A percentile compares a stretch with the other conserved stretches of the same genome.
phyloP scores from a whole-genome alignment of 352 stramenopile genomes.

The Globisporangium nunn region DNA sequence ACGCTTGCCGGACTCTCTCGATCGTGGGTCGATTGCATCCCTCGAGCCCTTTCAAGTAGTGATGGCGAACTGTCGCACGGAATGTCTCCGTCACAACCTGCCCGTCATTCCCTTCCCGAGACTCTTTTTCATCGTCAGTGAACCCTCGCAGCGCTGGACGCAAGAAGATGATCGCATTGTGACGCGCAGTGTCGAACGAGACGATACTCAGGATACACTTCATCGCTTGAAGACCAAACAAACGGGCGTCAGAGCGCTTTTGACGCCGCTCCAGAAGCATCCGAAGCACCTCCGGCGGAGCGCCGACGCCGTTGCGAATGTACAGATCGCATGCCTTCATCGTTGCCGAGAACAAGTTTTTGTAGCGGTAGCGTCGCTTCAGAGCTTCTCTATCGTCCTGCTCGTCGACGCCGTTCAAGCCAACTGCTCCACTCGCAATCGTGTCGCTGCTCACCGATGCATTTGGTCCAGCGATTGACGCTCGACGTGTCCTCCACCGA shows the following conservation, averaged over 20 bases:
- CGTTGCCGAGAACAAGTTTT: constrained; percentile 65
- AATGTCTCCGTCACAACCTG: constrained; percentile 79
- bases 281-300: constrained; percentile 68
- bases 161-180: constrained; percentile 79
- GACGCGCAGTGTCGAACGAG: constrained; percentile 71
- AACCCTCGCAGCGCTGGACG: constrained; percentile 78
- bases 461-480: constrained; percentile 25
- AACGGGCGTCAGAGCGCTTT: constrained; percentile 56
- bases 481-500: constrained; percentile 40
- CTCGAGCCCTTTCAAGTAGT: constrained; percentile 85
- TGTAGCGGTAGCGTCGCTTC: constrained; percentile 34
- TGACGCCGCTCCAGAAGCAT: constrained; percentile 69
- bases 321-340: constrained; percentile 85
- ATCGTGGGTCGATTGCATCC: constrained; percentile 61
- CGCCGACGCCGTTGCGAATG: constrained; percentile 74
- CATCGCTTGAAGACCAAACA: constrained; percentile 81
- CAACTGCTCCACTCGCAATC: not conserved
- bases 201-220: constrained; percentile 58
- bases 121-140: constrained; percentile 80
- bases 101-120: constrained; percentile 65
- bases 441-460: not conserved
- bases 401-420: constrained; percentile 8
- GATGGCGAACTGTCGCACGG: constrained; percentile 74
- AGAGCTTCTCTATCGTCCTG: constrained; percentile 19
- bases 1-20: constrained; percentile 52